phyloP scores from a whole-genome alignment of 2,329 filamentous ascomycete genomes.

The Xylariaceae sp. region DNA sequence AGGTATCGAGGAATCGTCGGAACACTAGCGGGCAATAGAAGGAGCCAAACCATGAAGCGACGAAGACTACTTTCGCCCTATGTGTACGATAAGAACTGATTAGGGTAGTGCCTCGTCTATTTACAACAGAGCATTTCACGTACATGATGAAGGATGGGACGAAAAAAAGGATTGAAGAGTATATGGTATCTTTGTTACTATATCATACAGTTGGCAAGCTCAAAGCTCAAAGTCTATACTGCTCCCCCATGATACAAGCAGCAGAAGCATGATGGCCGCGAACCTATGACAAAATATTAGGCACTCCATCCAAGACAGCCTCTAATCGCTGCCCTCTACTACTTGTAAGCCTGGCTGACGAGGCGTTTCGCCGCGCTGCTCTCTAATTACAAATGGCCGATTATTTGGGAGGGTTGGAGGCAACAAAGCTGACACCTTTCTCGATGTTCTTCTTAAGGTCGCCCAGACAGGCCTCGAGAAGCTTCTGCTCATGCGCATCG shows the following conservation, averaged over 20 bases:
- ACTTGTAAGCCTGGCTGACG: slow-evolving; percentile 19
- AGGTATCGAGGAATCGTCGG: slow-evolving; percentile 49
- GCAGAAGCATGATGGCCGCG: slow-evolving; percentile 16
- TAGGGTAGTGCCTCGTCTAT: background rate
- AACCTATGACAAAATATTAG: slow-evolving; percentile 25
- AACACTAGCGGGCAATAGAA: slow-evolving; percentile 47
- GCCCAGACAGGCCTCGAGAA: slow-evolving; percentile 81
- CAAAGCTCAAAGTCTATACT: slow-evolving; percentile 22
- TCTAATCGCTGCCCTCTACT: slow-evolving; percentile 17
- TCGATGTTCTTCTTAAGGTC: slow-evolving; percentile 95
- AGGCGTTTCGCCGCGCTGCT: slow-evolving; percentile 18
- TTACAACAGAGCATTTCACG: background rate
- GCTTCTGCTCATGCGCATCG: slow-evolving; percentile 84
- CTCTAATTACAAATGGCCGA: slow-evolving; percentile 20
- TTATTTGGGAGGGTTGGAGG: slow-evolving; percentile 66
- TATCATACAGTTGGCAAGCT: slow-evolving; percentile 37
- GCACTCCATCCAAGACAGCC: slow-evolving; percentile 28
- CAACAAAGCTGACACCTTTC: slow-evolving; percentile 76
- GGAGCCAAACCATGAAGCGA: no score
- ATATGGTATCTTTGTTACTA: slow-evolving; percentile 27
- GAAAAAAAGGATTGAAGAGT: slow-evolving; percentile 6
- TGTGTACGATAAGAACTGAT: background rate
- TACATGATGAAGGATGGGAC: background rate
- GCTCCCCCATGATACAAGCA: slow-evolving; percentile 22
- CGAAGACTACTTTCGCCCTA: background rate